These are phyloP conservation scores for Mucor saturninus DNA, from an alignment of 371 early-diverging fungal species.

Conservation along the genomic window DNA sequence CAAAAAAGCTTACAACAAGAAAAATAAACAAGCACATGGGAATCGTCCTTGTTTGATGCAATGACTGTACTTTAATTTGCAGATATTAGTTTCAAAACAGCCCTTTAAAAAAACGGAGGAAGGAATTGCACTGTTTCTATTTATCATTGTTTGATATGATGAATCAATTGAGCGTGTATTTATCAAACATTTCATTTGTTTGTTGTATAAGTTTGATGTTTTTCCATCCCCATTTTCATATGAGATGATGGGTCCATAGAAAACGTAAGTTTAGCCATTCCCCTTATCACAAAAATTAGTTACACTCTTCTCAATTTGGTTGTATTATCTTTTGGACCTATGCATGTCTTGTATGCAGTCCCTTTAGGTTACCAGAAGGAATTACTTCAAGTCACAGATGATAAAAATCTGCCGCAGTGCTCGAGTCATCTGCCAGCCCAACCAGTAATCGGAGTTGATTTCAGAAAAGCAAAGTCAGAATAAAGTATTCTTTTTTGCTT, in stretches of 20 bases:
- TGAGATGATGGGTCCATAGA: too few relatives aligned
- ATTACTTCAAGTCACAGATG: too few relatives aligned
- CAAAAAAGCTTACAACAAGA: slow-evolving; percentile 1
- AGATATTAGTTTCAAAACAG: slow-evolving; percentile 1
- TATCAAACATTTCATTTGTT: too few relatives aligned
- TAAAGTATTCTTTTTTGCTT: background rate
- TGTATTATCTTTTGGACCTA: slow-evolving; percentile 9
- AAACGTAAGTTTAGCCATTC: slow-evolving; percentile 15
- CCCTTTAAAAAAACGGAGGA: background rate
- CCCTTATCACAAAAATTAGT: background rate
- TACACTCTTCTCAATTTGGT: too few relatives aligned
- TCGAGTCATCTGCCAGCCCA: too few relatives aligned
- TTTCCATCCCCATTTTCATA: background rate
- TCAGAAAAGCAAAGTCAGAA: too few relatives aligned
- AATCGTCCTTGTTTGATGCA: slow-evolving; percentile 9
- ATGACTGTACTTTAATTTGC: slow-evolving; percentile 19
- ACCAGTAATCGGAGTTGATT: too few relatives aligned
- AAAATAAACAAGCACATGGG: slow-evolving; percentile 3
- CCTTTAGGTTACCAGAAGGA: too few relatives aligned
- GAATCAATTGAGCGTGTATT: too few relatives aligned
- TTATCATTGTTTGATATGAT: too few relatives aligned
- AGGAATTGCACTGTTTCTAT: background rate
- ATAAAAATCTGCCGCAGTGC: background rate
- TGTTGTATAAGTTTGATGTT: background rate
- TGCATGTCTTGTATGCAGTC: too few relatives aligned